Evolutionary conservation across 345 rosid genomes (phyloP).

Genomic region (Laguncularia racemosa): DNA sequence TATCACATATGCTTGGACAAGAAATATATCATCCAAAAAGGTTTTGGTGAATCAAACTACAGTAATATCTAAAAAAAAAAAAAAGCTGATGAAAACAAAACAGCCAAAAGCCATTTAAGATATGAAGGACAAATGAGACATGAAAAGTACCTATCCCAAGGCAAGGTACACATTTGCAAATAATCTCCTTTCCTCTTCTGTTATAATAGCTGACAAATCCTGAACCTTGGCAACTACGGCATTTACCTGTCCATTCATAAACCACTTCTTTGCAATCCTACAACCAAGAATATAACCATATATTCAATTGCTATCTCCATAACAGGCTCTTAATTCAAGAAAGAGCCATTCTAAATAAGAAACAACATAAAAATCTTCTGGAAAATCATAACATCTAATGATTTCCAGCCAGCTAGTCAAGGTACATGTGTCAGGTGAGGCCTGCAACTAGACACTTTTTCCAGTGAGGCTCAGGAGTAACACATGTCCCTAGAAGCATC

Average conservation of each 20-base stretch:
- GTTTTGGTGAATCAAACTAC: neutral
- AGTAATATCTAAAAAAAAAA: neutral
- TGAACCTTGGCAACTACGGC: conserved; percentile 86
- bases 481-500: too few relatives aligned
- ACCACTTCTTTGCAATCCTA: conserved; percentile 87
- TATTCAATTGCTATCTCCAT: too few relatives aligned
- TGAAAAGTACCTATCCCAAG: conserved; percentile 61
- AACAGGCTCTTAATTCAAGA: too few relatives aligned
- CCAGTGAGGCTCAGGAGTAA: too few relatives aligned
- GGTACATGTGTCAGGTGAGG: too few relatives aligned
- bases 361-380: too few relatives aligned
- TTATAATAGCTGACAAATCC: conserved; percentile 77
- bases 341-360: too few relatives aligned
- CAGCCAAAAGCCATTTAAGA: neutral
- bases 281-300: conserved; percentile 17
- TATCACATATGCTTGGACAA: neutral
- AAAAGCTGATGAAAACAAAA: neutral
- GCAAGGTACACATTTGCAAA: conserved; percentile 89
- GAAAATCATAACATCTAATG: too few relatives aligned
- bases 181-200: conserved; percentile 75
- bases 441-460: too few relatives aligned
- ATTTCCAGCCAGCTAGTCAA: too few relatives aligned
- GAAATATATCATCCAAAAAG: neutral
- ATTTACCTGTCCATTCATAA: conserved; percentile 96
- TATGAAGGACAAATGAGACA: conserved; percentile 10